A percentile compares a stretch with the other conserved stretches of the same genome.
Conservation (phyloP, 2,329 filamentous ascomycete genomes). For the Mycocentrospora acerina region DNA sequence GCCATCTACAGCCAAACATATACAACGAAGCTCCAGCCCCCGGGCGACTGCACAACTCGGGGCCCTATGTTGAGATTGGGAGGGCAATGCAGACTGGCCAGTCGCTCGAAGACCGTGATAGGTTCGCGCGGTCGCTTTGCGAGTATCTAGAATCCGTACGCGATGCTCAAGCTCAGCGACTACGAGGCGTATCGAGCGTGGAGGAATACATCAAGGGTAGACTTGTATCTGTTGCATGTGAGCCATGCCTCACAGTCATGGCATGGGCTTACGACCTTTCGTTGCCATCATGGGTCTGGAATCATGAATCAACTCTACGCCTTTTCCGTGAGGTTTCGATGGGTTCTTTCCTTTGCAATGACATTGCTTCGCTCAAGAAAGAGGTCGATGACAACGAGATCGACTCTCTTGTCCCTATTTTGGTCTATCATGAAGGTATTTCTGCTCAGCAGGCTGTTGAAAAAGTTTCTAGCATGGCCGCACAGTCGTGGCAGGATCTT, state of each 20-base stretch:
- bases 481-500: constrained; percentile 6
- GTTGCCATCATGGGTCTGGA: constrained; percentile 6
- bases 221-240: constrained; percentile 7
- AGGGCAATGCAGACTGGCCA: background rate
- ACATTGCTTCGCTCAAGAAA: constrained; percentile 12
- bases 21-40: background rate
- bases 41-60: background rate
- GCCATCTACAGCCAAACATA: background rate
- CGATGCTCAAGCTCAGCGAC: constrained; percentile 4
- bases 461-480: constrained; percentile 6
- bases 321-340: constrained; percentile 10
- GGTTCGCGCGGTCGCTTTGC: background rate
- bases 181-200: constrained; percentile 16
- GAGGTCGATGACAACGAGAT: constrained; percentile 11
- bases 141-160: background rate
- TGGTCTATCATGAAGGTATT: constrained; percentile 12
- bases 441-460: constrained; percentile 11
- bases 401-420: constrained; percentile 11
- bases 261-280: constrained; percentile 8
- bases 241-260: constrained; percentile 7
- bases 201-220: constrained; percentile 28
- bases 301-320: constrained; percentile 6
- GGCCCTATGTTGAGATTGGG: background rate
- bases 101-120: background rate
- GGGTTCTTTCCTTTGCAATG: constrained; percentile 10